Evolutionary conservation across 768 basidiomycete genomes (phyloP), one percentile per base, ranked within the genome.

Genomic region (Lactarius sanguifluus): DNA sequence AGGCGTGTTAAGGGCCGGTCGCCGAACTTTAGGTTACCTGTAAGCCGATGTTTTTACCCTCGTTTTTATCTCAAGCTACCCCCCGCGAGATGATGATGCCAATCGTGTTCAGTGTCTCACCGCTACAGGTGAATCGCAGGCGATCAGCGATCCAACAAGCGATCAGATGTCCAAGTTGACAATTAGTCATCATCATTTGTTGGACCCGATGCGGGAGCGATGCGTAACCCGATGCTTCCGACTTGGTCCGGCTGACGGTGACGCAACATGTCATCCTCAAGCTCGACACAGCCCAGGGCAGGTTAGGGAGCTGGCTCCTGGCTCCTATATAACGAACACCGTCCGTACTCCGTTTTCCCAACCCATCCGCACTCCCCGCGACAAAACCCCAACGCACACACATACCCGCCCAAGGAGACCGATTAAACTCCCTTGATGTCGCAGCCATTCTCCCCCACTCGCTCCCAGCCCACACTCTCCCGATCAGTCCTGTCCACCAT

Each of bases 401-500:
- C 60, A 13, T 9, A 23, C 45, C 36, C 30, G 20, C 34, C 36
- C 25, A 13, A 58, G n/a, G 34, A 38, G 36, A 34, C 57, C 6
- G 1, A 56, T 12, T 16, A 10, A 4, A 9, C 20, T 23, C n/a
- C 45, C 45, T 9, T 52, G 4, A 62, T 62, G 61, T 62, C 61
- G 23, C 61, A 28, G 16, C 9, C 52, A 2, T 62, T 41, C 52
- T 40, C 54, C 0, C 54, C 61, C 2, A 56, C 61, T 13, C 52
- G 28, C 25, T 62, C 61, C 10, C 52, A 55, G 28, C 52, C 61
- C 18, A 32, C 61, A 7, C 50, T 62, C 10, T 62, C 61, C 40
- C 61, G 38, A 6, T 41, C 61, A 4, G 61, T 62, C 10, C 3
- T 62, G 54, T 55, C 61, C 18, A 62, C 61, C 38, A 62, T 62